These are phyloP conservation scores for Didymella arachidicola DNA, from an alignment of 2,329 filamentous ascomycete genomes.

Conservation along the genomic window DNA sequence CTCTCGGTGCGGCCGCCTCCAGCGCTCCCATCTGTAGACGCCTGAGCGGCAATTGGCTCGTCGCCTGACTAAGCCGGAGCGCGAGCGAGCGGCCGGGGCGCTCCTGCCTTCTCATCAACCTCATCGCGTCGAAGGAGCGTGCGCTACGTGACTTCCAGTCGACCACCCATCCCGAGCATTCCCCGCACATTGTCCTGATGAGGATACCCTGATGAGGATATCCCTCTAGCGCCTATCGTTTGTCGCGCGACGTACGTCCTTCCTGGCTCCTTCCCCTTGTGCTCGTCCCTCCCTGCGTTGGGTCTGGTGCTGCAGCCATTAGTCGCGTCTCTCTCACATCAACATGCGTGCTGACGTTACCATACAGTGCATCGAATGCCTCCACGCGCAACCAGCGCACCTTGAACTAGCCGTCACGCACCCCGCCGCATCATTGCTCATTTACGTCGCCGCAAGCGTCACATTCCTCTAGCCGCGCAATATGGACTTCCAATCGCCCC, in stretches of 20 bases:
- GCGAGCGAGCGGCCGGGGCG: constrained; percentile 14
- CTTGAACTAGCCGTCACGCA: constrained; percentile 10
- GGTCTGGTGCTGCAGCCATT: constrained; percentile 25
- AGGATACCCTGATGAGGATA: constrained; percentile 41
- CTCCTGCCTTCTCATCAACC: constrained; percentile 28
- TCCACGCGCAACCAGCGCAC: constrained; percentile 29
- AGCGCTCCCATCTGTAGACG: not conserved
- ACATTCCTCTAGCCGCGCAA: constrained; percentile 31
- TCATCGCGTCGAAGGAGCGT: constrained; percentile 46
- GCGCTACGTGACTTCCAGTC: constrained; percentile 44
- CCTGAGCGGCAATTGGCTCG: constrained; percentile 7
- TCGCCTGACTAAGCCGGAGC: constrained; percentile 23
- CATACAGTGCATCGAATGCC: constrained; percentile 39
- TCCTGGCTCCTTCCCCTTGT: constrained; percentile 18
- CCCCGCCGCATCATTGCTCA: constrained; percentile 22
- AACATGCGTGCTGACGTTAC: constrained; percentile 40
- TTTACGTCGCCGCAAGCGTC: constrained; percentile 17
- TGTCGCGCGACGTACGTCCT: constrained; percentile 36
- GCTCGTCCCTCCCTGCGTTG: constrained; percentile 26
- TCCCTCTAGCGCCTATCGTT: constrained; percentile 34
- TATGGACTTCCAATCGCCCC: constrained; percentile 49
- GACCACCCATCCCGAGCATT: constrained; percentile 37
- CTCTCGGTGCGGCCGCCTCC: constrained; percentile 5
- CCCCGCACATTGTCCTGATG: constrained; percentile 41
- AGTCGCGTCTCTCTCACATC: constrained; percentile 42